Base-by-base conservation (phyloP, 177 flowering plant species). In the Tripterygium wilfordii region DNA sequence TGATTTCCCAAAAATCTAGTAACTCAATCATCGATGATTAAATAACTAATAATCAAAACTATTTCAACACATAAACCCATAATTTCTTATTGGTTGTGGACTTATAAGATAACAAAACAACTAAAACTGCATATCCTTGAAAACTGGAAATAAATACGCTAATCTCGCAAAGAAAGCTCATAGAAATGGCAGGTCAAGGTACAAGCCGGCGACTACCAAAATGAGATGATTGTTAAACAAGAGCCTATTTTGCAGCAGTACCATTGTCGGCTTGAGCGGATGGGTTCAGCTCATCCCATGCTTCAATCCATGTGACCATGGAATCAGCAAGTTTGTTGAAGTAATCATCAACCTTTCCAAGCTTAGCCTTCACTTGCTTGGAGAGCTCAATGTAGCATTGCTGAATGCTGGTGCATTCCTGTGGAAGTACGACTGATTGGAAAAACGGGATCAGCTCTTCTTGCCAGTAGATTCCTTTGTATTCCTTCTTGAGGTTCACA, bases 261-360 rank as follows among this genome's bases (percentile, higher is more conserved):
- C 74, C 76, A 18, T 74, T 77, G 39, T 63, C 32, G 0, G 60
- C 22, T 8, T 58, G 65, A 24, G 62, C 58, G 9, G 69, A 24
- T 57, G 82, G 74, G 76, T 82, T 82, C 42, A 76, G 75, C 69
- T 82, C 88, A 37, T 82, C 85, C 88, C 88, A 81, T 40, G 88
- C 84, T 56, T 80, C 82, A 5, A 80, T 69, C 87, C 87, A 80
- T 43, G 84, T 81, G 45, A 81, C 75, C 88, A 82, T 82, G 57
- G 88, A 79, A 41, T 77, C 83, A 0, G 83, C 78, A 3, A 82
- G 69, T 69, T 77, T 79, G 66, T 38, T 26, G 64, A 82, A 82
- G 71, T 82, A 82, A 0, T 77, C 83, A 25, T 82, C 88, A 10
- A 79, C 53, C 50, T 65, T 65, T 16, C 79, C 76, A 26, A 82